Evolutionary conservation across 805 yeast genomes (phyloP).

Genomic region (Candida palmyrensis): DNA sequence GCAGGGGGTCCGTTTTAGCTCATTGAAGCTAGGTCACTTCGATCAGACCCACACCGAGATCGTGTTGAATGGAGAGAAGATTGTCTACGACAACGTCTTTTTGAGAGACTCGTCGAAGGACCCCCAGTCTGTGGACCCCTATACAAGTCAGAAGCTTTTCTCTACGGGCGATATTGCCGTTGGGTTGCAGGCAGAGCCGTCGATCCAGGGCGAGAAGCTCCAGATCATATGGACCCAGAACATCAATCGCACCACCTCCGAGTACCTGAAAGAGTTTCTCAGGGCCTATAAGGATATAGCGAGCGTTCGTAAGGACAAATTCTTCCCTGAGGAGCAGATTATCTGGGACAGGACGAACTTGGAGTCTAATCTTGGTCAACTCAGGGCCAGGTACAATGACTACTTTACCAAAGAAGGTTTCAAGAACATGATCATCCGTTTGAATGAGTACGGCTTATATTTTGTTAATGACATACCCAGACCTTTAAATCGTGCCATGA

Average conservation of each 20-base stretch:
- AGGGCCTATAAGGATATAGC: slow-evolving; percentile 32
- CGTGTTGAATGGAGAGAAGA: slow-evolving; percentile 11
- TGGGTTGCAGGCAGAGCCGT: slow-evolving; percentile 22
- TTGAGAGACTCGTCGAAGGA: slow-evolving; percentile 61
- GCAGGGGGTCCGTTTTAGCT: not conserved
- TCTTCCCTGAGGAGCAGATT: slow-evolving; percentile 24
- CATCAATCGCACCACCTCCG: slow-evolving; percentile 15
- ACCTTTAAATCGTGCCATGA: slow-evolving; percentile 24
- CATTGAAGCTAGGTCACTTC: slow-evolving; percentile 15
- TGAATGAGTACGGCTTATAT: slow-evolving; percentile 54
- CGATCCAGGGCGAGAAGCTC: slow-evolving; percentile 27
- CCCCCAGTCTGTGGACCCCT: slow-evolving; percentile 44
- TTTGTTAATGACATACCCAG: slow-evolving; percentile 52
- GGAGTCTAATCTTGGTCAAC: slow-evolving; percentile 11
- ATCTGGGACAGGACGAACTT: slow-evolving; percentile 37
- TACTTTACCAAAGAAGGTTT: slow-evolving; percentile 35
- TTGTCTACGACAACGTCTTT: slow-evolving; percentile 46
- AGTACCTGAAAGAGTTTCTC: slow-evolving; percentile 45
- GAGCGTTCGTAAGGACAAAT: slow-evolving; percentile 30
- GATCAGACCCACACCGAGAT: slow-evolving; percentile 3
- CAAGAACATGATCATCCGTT: slow-evolving; percentile 32
- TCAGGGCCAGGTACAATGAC: slow-evolving; percentile 31
- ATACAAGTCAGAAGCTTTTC: slow-evolving; percentile 57
- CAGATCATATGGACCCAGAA: slow-evolving; percentile 36
- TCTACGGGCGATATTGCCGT: slow-evolving; percentile 48